Evolutionary conservation across 225 moss, liverwort and hornwort species (phyloP), one percentile per base, ranked within the genome.

Genomic region (Bryoerythrophyllum caledonicum): DNA sequence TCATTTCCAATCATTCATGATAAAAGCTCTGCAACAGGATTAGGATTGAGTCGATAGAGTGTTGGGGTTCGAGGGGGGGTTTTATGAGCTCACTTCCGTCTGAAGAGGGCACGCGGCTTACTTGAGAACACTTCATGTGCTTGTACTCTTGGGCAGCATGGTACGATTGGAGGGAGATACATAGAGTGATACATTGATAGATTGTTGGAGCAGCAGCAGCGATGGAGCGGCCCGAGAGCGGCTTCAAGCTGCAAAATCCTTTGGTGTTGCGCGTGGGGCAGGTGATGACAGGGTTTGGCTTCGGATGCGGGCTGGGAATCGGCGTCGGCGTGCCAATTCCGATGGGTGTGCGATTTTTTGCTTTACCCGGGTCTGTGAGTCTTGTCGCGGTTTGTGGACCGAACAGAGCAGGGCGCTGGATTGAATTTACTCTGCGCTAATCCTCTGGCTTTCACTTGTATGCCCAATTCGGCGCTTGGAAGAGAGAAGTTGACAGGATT

Each of bases 311-410:
- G 56, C 40, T 90, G 60, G 90, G 90, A 63, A 41, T 90, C 27
- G 90, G 90, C 35, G 79, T 90, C 10, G 90, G 90, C 58, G 73
- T 87, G 60, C 87, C 90, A 17, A 87, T 90, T 71, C 85, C 87
- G 38, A 80, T 79, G 72, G 87, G 90, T 60, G 20, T 41, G 28
- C 52, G 11, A 2, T 2, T 11, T 56, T 40, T 27, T 59, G 48
- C 0, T 14, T 4, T 71, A 44, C 20, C 13, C 54, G 28, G 30
- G 30, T 60, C 25, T 57, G 40, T 51, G 46, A 8, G 17, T 17
- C 67, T 48, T 67, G 23, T 40, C 6, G 19, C 48, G 5, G 26
- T 26, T 41, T 65, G 24, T 65, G 41, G 24, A 24, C 41, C 8
- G 24, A 65, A 44, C 66, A 46, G 27, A 53, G 68, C 67, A 30